Conservation (phyloP, 2,329 filamentous ascomycete genomes). For the Ophiostoma triangulosporum region DNA sequence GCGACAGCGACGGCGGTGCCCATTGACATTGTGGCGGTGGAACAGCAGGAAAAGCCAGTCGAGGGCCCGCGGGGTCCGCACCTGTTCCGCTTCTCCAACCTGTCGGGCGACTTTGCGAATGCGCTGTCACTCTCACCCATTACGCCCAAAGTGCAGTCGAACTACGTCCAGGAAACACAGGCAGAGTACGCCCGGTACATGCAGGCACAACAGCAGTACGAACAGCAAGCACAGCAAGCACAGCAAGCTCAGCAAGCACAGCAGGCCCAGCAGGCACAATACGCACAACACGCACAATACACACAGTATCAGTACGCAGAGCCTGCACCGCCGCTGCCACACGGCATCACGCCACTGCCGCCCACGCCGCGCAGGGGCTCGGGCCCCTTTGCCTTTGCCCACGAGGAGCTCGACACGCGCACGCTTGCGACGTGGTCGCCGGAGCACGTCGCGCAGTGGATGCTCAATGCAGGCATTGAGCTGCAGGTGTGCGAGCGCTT, state of each 20-base stretch:
- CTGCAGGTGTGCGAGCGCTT: conserved; percentile 68
- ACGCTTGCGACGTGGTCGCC: conserved; percentile 56
- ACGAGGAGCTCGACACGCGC: conserved; percentile 42
- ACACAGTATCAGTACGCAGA: no score
- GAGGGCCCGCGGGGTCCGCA: conserved; percentile 77
- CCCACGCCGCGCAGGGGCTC: conserved; percentile 6
- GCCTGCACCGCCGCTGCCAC: conserved; percentile 19
- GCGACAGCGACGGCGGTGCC: conserved; percentile 49
- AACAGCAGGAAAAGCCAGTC: conserved; percentile 38
- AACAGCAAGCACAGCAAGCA: conserved; percentile 19
- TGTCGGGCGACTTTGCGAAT: conserved; percentile 41
- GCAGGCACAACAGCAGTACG: conserved; percentile 16
- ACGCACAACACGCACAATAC: neutral
- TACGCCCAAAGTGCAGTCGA: conserved; percentile 31
- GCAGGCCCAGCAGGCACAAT: neutral
- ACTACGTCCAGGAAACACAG: neutral
- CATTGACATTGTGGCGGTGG: conserved; percentile 23
- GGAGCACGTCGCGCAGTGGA: conserved; percentile 70
- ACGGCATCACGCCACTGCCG: conserved; percentile 25
- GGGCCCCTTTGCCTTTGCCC: conserved; percentile 39
- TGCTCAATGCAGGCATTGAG: conserved; percentile 74
- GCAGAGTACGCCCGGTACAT: neutral
- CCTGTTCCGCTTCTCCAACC: conserved; percentile 61
- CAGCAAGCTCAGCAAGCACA: neutral
- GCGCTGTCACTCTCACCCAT: conserved; percentile 59